Evolutionary conservation across 2,329 filamentous ascomycete genomes (phyloP).

Genomic region (Arthrobotrys entomopaga): DNA sequence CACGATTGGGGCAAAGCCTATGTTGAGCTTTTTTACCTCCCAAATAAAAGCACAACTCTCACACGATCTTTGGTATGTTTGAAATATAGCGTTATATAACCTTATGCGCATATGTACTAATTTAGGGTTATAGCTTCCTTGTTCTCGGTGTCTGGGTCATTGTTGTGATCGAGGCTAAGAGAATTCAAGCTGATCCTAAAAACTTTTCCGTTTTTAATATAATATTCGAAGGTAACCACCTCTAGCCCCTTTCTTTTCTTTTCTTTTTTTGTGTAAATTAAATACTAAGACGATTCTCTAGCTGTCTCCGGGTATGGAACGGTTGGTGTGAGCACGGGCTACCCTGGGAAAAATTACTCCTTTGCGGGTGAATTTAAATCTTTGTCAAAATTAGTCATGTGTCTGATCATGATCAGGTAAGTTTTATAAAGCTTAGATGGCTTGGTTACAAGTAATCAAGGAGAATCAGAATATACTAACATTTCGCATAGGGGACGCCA

Average conservation of each 20-base stretch:
- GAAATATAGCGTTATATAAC: background rate
- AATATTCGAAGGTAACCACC: conserved; percentile 57
- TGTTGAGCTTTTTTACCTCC: conserved; percentile 23
- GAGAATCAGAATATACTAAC: background rate
- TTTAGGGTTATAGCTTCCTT: conserved; percentile 29
- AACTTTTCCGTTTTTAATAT: conserved; percentile 57
- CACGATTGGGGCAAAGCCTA: conserved; percentile 17
- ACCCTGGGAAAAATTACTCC: conserved; percentile 56
- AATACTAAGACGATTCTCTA: background rate
- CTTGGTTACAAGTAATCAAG: too few species aligned
- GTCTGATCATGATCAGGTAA: conserved; percentile 56
- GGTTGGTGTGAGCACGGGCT: conserved; percentile 57
- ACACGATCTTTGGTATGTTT: conserved; percentile 35
- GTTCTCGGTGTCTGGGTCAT: conserved; percentile 49
- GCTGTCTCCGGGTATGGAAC: conserved; percentile 58
- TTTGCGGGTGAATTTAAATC: conserved; percentile 56
- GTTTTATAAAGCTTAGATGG: background rate
- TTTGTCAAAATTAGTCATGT: conserved; percentile 56
- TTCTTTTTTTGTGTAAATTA: too few species aligned
- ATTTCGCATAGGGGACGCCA: conserved; percentile 35
- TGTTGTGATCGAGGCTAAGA: conserved; percentile 54
- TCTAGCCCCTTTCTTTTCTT: too few species aligned
- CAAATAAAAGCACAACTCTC: conserved; percentile 38
- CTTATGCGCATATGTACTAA: background rate
- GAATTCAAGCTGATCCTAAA: conserved; percentile 53